phyloP scores from a whole-genome alignment of 2,329 filamentous ascomycete species.

The Ascocoryne sarcoides region DNA sequence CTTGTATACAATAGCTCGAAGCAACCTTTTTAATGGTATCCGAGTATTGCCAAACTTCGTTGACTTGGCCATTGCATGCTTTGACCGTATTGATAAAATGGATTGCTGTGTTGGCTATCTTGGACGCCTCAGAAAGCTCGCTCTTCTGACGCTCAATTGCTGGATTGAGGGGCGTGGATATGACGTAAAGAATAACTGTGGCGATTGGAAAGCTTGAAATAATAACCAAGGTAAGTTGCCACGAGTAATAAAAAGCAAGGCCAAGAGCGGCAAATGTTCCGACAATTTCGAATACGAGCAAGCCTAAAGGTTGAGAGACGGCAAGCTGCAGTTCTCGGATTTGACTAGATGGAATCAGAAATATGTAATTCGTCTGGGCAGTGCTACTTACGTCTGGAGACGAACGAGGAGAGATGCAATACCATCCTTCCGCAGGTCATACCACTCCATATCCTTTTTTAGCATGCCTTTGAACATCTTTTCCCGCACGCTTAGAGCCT shows the following conservation, averaged over 20 bases:
- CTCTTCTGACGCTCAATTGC: constrained; percentile 62
- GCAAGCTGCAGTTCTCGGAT: constrained; percentile 74
- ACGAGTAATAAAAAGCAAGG: constrained; percentile 72
- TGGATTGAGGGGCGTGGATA: constrained; percentile 52
- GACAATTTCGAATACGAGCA: constrained; percentile 54
- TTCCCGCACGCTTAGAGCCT: constrained; percentile 58
- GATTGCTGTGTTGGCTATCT: constrained; percentile 60
- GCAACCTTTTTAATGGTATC: constrained; percentile 48
- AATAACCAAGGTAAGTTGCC: constrained; percentile 75
- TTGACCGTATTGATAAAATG: constrained; percentile 78
- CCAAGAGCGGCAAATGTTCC: constrained; percentile 56
- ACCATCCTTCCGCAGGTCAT: constrained; percentile 64
- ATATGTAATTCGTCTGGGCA: background rate
- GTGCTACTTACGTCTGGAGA: constrained; percentile 57
- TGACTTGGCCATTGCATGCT: constrained; percentile 65
- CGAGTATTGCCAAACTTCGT: constrained; percentile 60
- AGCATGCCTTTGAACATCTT: constrained; percentile 60
- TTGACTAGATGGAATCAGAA: constrained; percentile 46
- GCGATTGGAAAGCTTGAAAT: constrained; percentile 65
- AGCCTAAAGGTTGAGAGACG: constrained; percentile 70
- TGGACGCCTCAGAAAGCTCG: constrained; percentile 62
- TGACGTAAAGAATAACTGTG: constrained; percentile 46
- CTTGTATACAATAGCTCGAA: constrained; percentile 57
- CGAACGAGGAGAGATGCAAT: constrained; percentile 61
- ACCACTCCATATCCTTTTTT: constrained; percentile 73